Base-by-base conservation (phyloP, 495 filamentous ascomycete species). In the Neurospora pannonica region DNA sequence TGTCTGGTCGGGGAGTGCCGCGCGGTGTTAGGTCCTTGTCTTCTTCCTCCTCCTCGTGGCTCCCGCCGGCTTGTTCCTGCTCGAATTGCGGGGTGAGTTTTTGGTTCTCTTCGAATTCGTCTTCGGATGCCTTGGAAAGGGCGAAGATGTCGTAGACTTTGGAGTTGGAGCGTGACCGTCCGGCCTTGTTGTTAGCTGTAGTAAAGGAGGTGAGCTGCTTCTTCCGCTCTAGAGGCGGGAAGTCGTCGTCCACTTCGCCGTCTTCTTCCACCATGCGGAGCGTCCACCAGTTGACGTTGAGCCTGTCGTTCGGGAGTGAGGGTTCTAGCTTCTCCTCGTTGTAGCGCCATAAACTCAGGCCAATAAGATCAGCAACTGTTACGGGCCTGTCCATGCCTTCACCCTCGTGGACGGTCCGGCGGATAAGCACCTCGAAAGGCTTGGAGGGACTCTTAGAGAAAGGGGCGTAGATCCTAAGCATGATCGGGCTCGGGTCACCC, bases 141-240 rank as follows among this genome's bases (percentile, higher is more conserved):
- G 92, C 96, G 82, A 99, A 98, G 75, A 98, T 94, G 77, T 98
- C 97, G 81, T 93, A 97, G 3, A 93, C 90, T 75, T 92, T 94
- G 34, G 94, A 92, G 75, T 92, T 88, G 71, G 93, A 89, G 40
- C 94, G 85, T 39, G 90, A 87, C 74, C 94, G 87, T 43, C 87
- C 84, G 87, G 89, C 81, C 72, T 82, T 80, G 79, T 94, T 97
- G 79, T 97, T 97, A 71, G 94, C 95, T 8, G 95, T 96, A 0
- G 94, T 94, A 75, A 97, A 98, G 48, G 97, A 90, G 0, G 87
- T 89, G 40, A 99, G 90, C 0, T 91, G 89, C 76, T 92, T 91
- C 36, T 89, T 94, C 54, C 96, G 88, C 72, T 90, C 90, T 9
- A 98, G 85, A 0, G 96, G 89, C 5, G 94, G 95, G 76, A 99